Percentiles rank a stretch among this genome's conserved stretches.
Conservation (phyloP, 106 monocot species). For the Gastrodia elata region DNA sequence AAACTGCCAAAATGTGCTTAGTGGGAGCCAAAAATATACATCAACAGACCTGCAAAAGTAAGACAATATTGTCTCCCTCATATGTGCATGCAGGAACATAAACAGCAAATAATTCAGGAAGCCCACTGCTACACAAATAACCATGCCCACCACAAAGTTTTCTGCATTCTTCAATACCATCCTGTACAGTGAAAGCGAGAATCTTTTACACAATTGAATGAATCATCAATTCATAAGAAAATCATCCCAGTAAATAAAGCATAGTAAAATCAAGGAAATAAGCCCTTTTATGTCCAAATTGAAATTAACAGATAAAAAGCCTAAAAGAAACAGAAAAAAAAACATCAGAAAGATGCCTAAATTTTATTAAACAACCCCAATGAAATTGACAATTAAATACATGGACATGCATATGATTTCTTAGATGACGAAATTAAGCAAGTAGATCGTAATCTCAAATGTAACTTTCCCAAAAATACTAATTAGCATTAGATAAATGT, state of each 20-base stretch:
- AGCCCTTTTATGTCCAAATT: not conserved
- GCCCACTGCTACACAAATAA: constrained; percentile 94
- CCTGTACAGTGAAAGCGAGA: constrained; percentile 30
- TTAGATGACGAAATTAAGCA: not conserved
- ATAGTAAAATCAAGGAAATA: not conserved
- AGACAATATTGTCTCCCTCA: constrained; percentile 86
- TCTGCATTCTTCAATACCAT: constrained; percentile 97
- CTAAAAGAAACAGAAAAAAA: not conserved
- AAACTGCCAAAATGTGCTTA: not conserved
- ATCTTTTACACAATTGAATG: not conserved
- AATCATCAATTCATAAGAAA: not conserved
- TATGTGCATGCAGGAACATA: constrained; percentile 97
- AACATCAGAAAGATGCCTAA: not conserved
- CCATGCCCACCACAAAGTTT: constrained; percentile 98
- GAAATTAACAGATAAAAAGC: not conserved
- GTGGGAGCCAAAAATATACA: constrained; percentile 1
- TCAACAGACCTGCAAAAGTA: constrained; percentile 71
- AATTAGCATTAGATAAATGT: too few relatives aligned
- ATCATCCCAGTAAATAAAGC: not conserved
- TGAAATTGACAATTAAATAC: not conserved
- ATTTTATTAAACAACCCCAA: not conserved
- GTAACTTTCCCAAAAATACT: too few relatives aligned
- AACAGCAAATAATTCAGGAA: constrained; percentile 92
- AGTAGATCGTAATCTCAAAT: not conserved
- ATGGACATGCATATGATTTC: not conserved